Base-by-base conservation (phyloP, 192 early-diverging fungal species). In the Geranomyces michiganensis region DNA sequence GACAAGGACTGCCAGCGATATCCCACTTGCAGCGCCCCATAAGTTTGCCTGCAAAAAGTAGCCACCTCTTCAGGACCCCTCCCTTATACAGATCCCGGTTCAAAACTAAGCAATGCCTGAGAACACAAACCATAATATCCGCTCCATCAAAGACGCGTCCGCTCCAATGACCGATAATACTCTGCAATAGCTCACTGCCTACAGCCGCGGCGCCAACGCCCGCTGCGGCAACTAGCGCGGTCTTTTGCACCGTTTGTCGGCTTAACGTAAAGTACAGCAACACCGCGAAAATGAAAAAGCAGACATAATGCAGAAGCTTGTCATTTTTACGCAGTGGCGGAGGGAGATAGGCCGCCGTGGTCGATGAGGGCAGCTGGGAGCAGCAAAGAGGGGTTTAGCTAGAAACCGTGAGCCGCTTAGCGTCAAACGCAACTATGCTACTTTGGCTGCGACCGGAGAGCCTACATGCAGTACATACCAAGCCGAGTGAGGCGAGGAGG, bases 271-370 rank as follows among this genome's bases (percentile, higher is more conserved):
- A 27, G 19, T 60, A 29, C 21, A 33, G 31, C 17, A 60, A 7
- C 24, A 60, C 17, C 12, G 58, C 58, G 21, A 60, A 19, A 33
- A 60, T 19, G 31, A 4, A 19, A 33, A 60, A 60, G 27, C 21
- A 60, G 5, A 60, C 31, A 29, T 60, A 60, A 17, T 60, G 58
- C 15, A 60, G 58, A 2, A 60, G 58, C 58, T 60, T 60, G 58
- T 60, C 58, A 33, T 60, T 60, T 19, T 60, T 60, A 7, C 31
- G 24, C 29, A 60, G 26, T 19, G 58, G 22, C 29, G 22, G 12
- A 5, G 58, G 58, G 22, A 60, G 58, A 53, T 53, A 53, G n/a
- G 51, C n/a, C 4, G 51, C 51, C 19, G 51, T 53, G 7, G 51
- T 53, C 17, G 51, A 53, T 9, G 51, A 53, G 4, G 51, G 51